Evolutionary conservation across 768 basidiomycete species (phyloP), one percentile per base, ranked within the genome.

Genomic region (Dacryopinax primogenitus): DNA sequence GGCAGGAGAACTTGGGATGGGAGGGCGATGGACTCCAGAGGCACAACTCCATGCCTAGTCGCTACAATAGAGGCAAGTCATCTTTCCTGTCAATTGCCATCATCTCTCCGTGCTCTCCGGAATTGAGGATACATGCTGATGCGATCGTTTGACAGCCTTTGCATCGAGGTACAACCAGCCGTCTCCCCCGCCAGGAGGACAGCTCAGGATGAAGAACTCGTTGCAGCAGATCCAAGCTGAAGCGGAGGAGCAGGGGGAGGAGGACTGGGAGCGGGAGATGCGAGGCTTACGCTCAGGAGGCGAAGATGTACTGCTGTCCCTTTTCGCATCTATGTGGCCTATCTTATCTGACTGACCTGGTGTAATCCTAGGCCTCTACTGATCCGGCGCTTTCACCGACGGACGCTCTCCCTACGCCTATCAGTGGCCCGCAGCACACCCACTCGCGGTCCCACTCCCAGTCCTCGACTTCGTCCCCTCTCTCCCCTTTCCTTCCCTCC

Each of bases 191-290:
- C 51, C 51, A 23, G 12, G 13, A 23, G 51, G 51, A 13, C 51
- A 58, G 51, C 51, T 58, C 26, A 58, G 51, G 51, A 58, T 58
- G 51, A 58, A 58, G 18, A 58, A 58, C 51, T 58, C 51, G 4
- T 30, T 58, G 9, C 51, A 58, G 51, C 51, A 58, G 30, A 58
- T 58, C 30, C 51, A 58, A 21, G 51, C 51, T 30, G 51, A 58
- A 21, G 51, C 51, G 51, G 51, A 58, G 30, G 51, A 58, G 51
- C 51, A 58, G 18, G 51, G 51, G 7, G 51, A 58, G 30, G 51
- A 58, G 30, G 51, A 58, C 51, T 58, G 51, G 51, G 51, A 58
- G 51, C 51, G 51, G 51, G 51, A 58, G 7, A 58, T 58, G 51
- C 51, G 51, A 3, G 51, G 51, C 30, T 30, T 58, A 4, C 51